Percentiles rank a stretch among this genome's conserved stretches.
phyloP scores from a whole-genome alignment of 371 early-diverging fungal genomes.

The Mucor sp. region DNA sequence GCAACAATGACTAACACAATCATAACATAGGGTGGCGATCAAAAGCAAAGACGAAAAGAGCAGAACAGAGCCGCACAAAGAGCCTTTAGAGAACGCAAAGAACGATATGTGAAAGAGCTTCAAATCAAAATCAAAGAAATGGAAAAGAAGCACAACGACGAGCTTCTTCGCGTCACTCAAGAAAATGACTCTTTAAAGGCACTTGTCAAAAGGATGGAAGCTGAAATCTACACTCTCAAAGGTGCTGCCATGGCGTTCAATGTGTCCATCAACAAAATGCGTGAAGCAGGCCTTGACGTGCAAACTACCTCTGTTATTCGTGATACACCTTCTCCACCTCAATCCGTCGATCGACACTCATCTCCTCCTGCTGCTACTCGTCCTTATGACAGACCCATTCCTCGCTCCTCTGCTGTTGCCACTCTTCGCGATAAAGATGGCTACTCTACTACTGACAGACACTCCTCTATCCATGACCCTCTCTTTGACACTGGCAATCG shows the following conservation, averaged over 20 bases:
- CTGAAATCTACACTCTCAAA: constrained; percentile 38
- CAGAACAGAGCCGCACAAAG: constrained; percentile 74
- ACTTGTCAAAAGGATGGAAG: constrained; percentile 49
- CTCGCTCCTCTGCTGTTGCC: neutral
- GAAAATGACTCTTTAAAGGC: constrained; percentile 21
- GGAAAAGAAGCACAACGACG: constrained; percentile 18
- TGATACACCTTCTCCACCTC: constrained; percentile 5
- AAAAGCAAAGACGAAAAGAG: constrained; percentile 57
- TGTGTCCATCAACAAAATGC: constrained; percentile 21
- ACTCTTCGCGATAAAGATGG: constrained; percentile 5
- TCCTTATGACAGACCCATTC: neutral
- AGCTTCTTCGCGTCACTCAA: constrained; percentile 13
- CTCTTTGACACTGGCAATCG: neutral
- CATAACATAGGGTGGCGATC: constrained; percentile 12
- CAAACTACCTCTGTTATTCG: neutral
- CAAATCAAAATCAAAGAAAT: constrained; percentile 32
- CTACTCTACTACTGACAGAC: neutral
- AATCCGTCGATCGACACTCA: neutral
- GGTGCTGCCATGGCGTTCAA: constrained; percentile 32
- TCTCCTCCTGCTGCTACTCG: constrained; percentile 1
- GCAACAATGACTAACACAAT: neutral
- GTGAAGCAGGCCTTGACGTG: constrained; percentile 23
- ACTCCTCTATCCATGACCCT: neutral
- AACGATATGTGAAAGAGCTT: constrained; percentile 65
- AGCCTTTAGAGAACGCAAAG: constrained; percentile 72